Base-by-base conservation (phyloP, 345 rosid genomes). In the Rhodomyrtus tomentosa region DNA sequence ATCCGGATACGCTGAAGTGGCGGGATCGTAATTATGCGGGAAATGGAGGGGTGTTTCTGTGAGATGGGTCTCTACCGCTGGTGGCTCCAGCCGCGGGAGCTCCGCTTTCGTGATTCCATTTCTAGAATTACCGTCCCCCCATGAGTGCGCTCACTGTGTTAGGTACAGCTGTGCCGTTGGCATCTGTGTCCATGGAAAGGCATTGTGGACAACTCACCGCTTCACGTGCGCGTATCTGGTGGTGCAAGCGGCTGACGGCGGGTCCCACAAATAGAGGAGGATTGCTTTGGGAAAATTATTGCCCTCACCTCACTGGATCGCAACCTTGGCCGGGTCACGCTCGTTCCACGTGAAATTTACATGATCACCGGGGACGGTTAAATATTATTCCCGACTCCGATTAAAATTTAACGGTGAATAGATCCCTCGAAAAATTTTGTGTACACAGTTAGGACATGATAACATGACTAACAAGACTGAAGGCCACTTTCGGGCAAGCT, bases 141-240 rank as follows among this genome's bases (percentile, higher is more conserved):
- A n/a, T n/a, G n/a, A n/a, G 13, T 21, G 79, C 45, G 45, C 18
- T 45, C 84, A 82, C 73, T 16, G n/a, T 51, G 68, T 84, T 84
- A 76, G 82, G 85, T 84, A 84, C 85, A 84, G 55, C 85, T 76
- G 85, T 76, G 82, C n/a, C 58, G 40, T 54, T 29, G 53, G 50
- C 85, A 83, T 36, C 81, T 15, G 58, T 18, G 38, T 52, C 58
- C 56, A 50, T 79, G 73, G 73, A 84, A 84, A 76, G 85, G 27
- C n/a, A 73, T 16, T 27, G 62, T 27, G 82, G 82, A 84, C 85
- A 84, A 54, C 85, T 76, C 85, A 84, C 85, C 3, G 24, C 13
- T 14, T 50, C 82, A 53, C 82, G 72, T 84, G 85, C 29, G 50
- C 51, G 24, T 2, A 29, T 3, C 36, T 18, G 22, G 68, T 53